phyloP scores from a whole-genome alignment of 2,329 filamentous ascomycete species.

The Verruconis gallopava region DNA sequence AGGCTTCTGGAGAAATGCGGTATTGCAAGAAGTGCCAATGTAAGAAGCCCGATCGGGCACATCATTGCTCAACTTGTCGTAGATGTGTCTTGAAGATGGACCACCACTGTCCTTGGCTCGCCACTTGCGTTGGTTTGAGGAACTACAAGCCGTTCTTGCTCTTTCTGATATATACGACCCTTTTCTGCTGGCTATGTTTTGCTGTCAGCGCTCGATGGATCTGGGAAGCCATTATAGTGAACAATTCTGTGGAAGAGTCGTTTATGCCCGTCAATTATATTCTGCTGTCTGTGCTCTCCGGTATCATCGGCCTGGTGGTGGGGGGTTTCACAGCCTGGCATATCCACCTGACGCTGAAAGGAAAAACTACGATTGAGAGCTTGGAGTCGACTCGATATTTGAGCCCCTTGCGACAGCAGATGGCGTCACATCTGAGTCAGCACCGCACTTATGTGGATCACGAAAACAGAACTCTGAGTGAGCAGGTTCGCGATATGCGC shows the following conservation, averaged over 20 bases:
- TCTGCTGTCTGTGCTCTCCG: slow-evolving; percentile 70
- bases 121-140: slow-evolving; percentile 81
- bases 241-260: slow-evolving; percentile 58
- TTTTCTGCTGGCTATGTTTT: slow-evolving; percentile 77
- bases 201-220: slow-evolving; percentile 69
- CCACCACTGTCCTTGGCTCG: slow-evolving; percentile 96
- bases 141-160: slow-evolving; percentile 95
- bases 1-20: slow-evolving; percentile 70
- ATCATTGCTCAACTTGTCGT: slow-evolving; percentile 92
- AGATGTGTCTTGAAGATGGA: slow-evolving; percentile 99
- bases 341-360: slow-evolving; percentile 62
- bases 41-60: slow-evolving; percentile 85
- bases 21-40: slow-evolving; percentile 98
- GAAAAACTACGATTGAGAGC: slow-evolving; percentile 91
- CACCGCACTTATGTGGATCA: slow-evolving; percentile 26
- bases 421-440: slow-evolving; percentile 46
- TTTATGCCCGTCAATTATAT: slow-evolving; percentile 85
- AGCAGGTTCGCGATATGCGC: slow-evolving; percentile 65
- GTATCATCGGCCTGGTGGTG: slow-evolving; percentile 83
- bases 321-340: slow-evolving; percentile 89
- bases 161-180: slow-evolving; percentile 76
- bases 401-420: slow-evolving; percentile 58
- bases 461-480: slow-evolving; percentile 33
- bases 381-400: slow-evolving; percentile 93
- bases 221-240: slow-evolving; percentile 65